A percentile compares a stretch with the other conserved stretches of the same genome.
Evolutionary conservation across 1,284 basidiomycete species (phyloP).

Genomic region (Stereum hirsutum): DNA sequence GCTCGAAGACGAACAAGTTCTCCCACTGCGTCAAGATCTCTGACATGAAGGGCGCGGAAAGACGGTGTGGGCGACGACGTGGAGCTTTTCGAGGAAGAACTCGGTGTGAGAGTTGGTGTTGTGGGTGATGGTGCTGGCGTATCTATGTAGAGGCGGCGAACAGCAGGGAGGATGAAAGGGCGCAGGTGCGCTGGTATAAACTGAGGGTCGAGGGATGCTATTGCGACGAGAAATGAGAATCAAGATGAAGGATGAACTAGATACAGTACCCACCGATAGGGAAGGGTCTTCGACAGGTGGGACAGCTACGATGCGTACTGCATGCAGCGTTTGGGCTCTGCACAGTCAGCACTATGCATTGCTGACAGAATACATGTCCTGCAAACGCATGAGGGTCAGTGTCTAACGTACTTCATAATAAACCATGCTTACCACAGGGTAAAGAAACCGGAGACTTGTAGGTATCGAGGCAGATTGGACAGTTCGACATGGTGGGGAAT

Average conservation of each 20-base stretch:
- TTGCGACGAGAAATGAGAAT: constrained; percentile 19
- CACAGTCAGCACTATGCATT: constrained; percentile 39
- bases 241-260: constrained; percentile 1
- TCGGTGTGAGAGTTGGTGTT: constrained; percentile 6
- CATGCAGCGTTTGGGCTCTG: constrained; percentile 32
- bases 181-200: constrained; percentile 39
- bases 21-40: constrained; percentile 24
- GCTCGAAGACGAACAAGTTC: constrained; percentile 30
- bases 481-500: constrained; percentile 35
- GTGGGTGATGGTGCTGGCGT: constrained; percentile 12
- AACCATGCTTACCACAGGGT: constrained; percentile 41
- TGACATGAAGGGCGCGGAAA: too few species aligned
- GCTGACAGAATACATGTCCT: constrained; percentile 54
- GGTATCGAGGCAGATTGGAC: constrained; percentile 43
- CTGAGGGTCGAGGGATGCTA: constrained; percentile 32
- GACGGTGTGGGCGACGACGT: too few species aligned
- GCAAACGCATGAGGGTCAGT: background rate
- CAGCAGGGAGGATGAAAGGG: constrained; percentile 37
- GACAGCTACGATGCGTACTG: constrained; percentile 31
- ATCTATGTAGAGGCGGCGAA: constrained; percentile 42
- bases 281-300: constrained; percentile 41
- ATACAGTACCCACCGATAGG: constrained; percentile 26
- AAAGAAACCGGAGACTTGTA: constrained; percentile 44
- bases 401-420: background rate
- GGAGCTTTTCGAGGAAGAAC: constrained; percentile 8